These are phyloP conservation scores for Pseudozyma sp. DNA, from an alignment of 1,284 basidiomycete genomes.

Conservation along the genomic window DNA sequence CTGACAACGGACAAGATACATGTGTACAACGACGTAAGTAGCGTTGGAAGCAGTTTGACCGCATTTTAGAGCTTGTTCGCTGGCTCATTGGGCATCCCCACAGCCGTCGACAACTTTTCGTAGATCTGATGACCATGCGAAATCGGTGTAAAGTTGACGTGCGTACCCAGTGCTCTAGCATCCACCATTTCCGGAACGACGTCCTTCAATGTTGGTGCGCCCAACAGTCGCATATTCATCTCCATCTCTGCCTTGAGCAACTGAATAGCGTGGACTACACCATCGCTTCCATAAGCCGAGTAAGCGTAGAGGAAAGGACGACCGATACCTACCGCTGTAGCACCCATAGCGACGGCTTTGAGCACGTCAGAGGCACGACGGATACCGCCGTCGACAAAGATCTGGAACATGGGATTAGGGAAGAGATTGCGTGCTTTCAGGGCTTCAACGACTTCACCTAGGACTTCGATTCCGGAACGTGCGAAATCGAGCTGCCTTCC, in stretches of 20 bases:
- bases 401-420: slow-evolving; percentile 74
- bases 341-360: slow-evolving; percentile 92
- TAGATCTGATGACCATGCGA: slow-evolving; percentile 57
- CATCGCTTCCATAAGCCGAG: slow-evolving; percentile 86
- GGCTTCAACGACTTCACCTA: slow-evolving; percentile 85
- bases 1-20: not conserved
- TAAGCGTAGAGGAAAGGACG: slow-evolving; percentile 89
- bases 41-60: not conserved
- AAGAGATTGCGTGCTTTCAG: slow-evolving; percentile 77
- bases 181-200: slow-evolving; percentile 83
- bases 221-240: slow-evolving; percentile 82
- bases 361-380: slow-evolving; percentile 80
- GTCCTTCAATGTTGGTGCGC: slow-evolving; percentile 78
- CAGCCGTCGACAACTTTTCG: slow-evolving; percentile 55
- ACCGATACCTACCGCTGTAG: slow-evolving; percentile 88
- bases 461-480: slow-evolving; percentile 66
- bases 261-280: slow-evolving; percentile 79
- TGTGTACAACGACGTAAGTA: not conserved
- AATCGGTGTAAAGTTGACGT: slow-evolving; percentile 50
- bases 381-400: slow-evolving; percentile 90
- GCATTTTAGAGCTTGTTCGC: slow-evolving; percentile 37
- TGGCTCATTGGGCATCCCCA: slow-evolving; percentile 53
- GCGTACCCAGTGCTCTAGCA: slow-evolving; percentile 73
- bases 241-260: slow-evolving; percentile 84
- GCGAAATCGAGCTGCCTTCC: slow-evolving; percentile 67